These are phyloP conservation scores for Haplosporangium sp. DNA, from an alignment of 371 early-diverging fungal genomes.

Conservation along the genomic window DNA sequence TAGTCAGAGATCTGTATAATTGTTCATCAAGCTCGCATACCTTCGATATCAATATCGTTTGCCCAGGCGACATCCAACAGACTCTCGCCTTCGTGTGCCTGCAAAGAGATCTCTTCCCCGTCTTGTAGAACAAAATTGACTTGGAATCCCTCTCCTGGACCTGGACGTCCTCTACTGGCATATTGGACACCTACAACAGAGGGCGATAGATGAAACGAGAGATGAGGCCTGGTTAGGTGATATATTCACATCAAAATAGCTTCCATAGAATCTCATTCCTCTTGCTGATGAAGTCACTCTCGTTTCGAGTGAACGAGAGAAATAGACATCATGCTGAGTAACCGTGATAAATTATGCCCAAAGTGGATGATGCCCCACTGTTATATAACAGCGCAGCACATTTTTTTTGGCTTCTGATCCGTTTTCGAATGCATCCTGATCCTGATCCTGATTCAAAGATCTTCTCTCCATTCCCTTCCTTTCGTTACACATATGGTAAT, in stretches of 20 bases:
- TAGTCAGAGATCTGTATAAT: neutral
- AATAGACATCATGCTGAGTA: too few species aligned
- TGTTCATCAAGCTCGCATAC: conserved; percentile 5
- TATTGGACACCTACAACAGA: conserved; percentile 19
- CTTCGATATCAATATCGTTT: conserved; percentile 97
- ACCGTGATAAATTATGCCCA: too few species aligned
- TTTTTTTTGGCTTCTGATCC: too few species aligned
- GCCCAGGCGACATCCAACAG: conserved; percentile 96
- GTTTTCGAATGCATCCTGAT: neutral
- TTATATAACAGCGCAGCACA: too few species aligned
- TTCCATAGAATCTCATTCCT: too few species aligned
- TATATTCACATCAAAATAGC: too few species aligned
- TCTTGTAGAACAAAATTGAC: conserved; percentile 78
- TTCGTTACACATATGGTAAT: neutral
- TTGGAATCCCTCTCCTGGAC: conserved; percentile 52
- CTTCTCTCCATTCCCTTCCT: neutral
- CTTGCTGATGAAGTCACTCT: too few species aligned
- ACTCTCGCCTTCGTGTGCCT: conserved; percentile 86
- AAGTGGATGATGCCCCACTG: too few species aligned
- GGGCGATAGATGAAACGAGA: too few species aligned
- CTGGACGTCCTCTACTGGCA: conserved; percentile 40
- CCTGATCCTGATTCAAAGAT: neutral
- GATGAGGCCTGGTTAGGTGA: too few species aligned
- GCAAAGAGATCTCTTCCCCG: conserved; percentile 80
- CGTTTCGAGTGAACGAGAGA: too few species aligned